phyloP scores from a whole-genome alignment of 371 early-diverging fungal species.

The Mortierella sp. region DNA sequence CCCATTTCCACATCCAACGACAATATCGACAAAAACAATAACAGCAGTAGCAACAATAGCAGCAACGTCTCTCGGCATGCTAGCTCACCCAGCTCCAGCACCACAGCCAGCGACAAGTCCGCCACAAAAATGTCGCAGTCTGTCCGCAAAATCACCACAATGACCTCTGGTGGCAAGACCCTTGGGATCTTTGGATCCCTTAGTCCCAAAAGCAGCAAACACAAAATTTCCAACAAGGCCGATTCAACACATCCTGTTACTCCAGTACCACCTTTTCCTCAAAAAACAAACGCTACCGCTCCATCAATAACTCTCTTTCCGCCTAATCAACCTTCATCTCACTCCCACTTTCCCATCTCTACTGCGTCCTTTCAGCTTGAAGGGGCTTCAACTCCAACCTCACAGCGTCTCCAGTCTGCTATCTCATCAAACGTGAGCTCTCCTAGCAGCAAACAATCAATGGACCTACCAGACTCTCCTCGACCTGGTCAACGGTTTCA shows the following conservation, averaged over 20 bases:
- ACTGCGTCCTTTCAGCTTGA: not conserved
- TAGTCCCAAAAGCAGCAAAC: conserved; percentile 39
- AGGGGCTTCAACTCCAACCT: not conserved
- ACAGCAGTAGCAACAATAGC: not conserved
- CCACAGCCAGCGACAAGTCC: not conserved
- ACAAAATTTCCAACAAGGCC: conserved; percentile 17
- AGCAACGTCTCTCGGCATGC: not conserved
- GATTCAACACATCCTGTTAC: not conserved
- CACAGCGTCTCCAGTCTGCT: not conserved
- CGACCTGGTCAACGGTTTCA: not conserved
- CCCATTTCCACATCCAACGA: not conserved
- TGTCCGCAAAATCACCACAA: conserved; percentile 10
- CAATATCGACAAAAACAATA: not conserved
- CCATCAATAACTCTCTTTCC: not conserved
- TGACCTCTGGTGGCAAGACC: conserved; percentile 20
- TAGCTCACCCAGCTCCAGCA: not conserved
- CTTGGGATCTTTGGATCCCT: conserved; percentile 39
- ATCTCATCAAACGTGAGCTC: not conserved
- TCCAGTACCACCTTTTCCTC: not conserved
- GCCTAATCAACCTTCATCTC: not conserved
- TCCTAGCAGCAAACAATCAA: not conserved
- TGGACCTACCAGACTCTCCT: not conserved
- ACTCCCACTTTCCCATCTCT: not conserved
- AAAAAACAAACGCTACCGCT: not conserved
- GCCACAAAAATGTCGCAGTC: conserved; percentile 5